A percentile compares a stretch with the other conserved stretches of the same genome.
phyloP scores from a whole-genome alignment of 2,329 filamentous ascomycete species.

The Aspergillus ochraceus region DNA sequence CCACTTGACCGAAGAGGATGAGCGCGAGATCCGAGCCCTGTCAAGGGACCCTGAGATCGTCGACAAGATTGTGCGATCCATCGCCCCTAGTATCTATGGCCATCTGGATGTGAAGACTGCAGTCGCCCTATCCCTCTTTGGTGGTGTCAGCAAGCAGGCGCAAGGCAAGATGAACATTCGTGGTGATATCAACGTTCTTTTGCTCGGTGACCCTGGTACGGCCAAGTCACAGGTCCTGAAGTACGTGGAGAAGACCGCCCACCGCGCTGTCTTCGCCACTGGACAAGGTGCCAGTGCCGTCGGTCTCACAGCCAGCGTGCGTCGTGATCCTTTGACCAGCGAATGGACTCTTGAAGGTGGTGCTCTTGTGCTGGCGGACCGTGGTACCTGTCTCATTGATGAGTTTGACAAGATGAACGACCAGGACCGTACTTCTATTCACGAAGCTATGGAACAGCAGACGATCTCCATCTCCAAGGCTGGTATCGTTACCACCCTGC shows the following conservation, averaged over 20 bases:
- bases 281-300: slow-evolving; percentile 96
- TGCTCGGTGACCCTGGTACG: slow-evolving; percentile 95
- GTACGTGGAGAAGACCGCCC: slow-evolving; percentile 95
- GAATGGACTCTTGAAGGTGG: slow-evolving; percentile 98
- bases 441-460: slow-evolving; percentile 99
- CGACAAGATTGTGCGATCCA: slow-evolving; percentile 88
- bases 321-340: slow-evolving; percentile 88
- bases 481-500: slow-evolving; percentile 94
- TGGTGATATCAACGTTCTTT: slow-evolving; percentile 95
- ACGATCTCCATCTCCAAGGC: slow-evolving; percentile 99
- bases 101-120: slow-evolving; percentile 97
- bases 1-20: slow-evolving; percentile 90
- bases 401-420: slow-evolving; percentile 99
- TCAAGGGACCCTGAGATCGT: slow-evolving; percentile 87
- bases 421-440: slow-evolving; percentile 94
- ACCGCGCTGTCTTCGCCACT: slow-evolving; percentile 94
- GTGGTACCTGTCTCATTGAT: slow-evolving; percentile 93
- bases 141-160: slow-evolving; percentile 88
- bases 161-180: slow-evolving; percentile 86
- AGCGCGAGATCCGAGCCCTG: slow-evolving; percentile 84
- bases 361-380: slow-evolving; percentile 89
- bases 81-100: slow-evolving; percentile 96
- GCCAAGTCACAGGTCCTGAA: slow-evolving; percentile 98
- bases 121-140: slow-evolving; percentile 89
- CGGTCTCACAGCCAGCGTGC: slow-evolving; percentile 94